Evolutionary conservation across 306 rosid species (phyloP).

Genomic region (Vicia villosa): DNA sequence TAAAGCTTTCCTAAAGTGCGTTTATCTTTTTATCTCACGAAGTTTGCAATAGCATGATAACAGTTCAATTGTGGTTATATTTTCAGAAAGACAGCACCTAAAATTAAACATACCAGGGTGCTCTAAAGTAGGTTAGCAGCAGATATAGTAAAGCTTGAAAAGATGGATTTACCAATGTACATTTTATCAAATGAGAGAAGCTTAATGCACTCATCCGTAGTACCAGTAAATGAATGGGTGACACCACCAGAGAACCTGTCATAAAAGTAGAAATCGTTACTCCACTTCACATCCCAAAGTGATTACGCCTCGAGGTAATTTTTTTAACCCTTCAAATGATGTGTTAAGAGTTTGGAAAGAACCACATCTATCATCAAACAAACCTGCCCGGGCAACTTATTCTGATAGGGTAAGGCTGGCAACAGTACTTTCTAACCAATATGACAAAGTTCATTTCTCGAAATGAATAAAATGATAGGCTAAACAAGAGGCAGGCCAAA

Average conservation of each 20-base stretch:
- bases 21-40: constrained; percentile 5
- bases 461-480: constrained; percentile 28
- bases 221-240: constrained; percentile 89
- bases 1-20: constrained; percentile 18
- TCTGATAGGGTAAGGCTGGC: constrained; percentile 8
- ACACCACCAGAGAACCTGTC: constrained; percentile 82
- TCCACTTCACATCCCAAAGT: constrained; percentile 23
- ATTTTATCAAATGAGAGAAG: constrained; percentile 79
- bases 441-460: constrained; percentile 8
- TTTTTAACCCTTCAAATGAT: constrained; percentile 4
- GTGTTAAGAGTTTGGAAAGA: constrained; percentile 18
- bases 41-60: constrained; percentile 20
- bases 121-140: constrained; percentile 23
- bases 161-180: constrained; percentile 65
- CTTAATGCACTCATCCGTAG: constrained; percentile 71
- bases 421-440: constrained; percentile 10
- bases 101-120: constrained; percentile 21
- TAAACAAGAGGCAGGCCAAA: constrained; percentile 18
- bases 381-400: constrained; percentile 1
- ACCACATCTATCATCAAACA: background rate
- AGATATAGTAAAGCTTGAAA: constrained; percentile 31
- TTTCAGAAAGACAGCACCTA: constrained; percentile 12
- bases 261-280: constrained; percentile 30
- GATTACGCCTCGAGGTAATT: constrained; percentile 26
- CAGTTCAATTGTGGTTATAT: constrained; percentile 1